A percentile compares a stretch with the other conserved stretches of the same genome.
These are phyloP conservation scores for Wickerhamiella siamensis DNA, from an alignment of 805 yeast genomes.

Conservation along the genomic window DNA sequence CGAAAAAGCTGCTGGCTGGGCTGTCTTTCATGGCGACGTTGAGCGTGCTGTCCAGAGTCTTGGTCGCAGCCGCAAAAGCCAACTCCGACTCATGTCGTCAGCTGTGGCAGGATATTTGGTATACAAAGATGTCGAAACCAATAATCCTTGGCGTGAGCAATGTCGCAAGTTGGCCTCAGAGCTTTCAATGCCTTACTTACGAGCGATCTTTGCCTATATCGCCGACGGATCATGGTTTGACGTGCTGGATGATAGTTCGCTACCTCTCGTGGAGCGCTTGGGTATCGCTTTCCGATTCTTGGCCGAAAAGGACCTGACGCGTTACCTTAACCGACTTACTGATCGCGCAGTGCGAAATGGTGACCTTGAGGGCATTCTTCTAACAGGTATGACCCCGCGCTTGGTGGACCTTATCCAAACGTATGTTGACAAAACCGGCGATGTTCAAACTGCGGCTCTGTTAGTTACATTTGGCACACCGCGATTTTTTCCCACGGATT, in stretches of 20 bases:
- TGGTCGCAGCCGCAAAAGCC: constrained; percentile 55
- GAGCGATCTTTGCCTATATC: constrained; percentile 86
- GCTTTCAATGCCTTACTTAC: constrained; percentile 70
- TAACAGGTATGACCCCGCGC: constrained; percentile 82
- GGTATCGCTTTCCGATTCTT: constrained; percentile 84
- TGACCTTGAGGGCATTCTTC: constrained; percentile 76
- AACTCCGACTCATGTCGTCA: constrained; percentile 68
- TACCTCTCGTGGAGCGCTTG: constrained; percentile 74
- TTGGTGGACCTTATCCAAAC: constrained; percentile 73
- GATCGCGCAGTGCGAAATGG: constrained; percentile 62
- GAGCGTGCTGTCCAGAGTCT: constrained; percentile 67
- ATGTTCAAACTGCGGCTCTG: constrained; percentile 81
- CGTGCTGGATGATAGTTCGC: constrained; percentile 74
- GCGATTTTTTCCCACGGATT: constrained; percentile 52
- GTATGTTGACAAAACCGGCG: constrained; percentile 77
- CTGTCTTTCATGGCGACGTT: constrained; percentile 84
- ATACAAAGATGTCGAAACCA: constrained; percentile 38
- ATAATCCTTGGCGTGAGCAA: constrained; percentile 84
- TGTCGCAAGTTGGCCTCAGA: constrained; percentile 82
- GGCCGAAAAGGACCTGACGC: constrained; percentile 57
- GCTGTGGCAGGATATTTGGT: constrained; percentile 86
- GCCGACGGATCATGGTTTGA: constrained; percentile 96
- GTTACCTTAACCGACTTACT: constrained; percentile 56
- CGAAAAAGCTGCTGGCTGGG: constrained; percentile 97
- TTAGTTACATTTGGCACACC: constrained; percentile 75